phyloP scores from a whole-genome alignment of 73 alveolate genomes.

The Tetrahymena malaccensis region DNA sequence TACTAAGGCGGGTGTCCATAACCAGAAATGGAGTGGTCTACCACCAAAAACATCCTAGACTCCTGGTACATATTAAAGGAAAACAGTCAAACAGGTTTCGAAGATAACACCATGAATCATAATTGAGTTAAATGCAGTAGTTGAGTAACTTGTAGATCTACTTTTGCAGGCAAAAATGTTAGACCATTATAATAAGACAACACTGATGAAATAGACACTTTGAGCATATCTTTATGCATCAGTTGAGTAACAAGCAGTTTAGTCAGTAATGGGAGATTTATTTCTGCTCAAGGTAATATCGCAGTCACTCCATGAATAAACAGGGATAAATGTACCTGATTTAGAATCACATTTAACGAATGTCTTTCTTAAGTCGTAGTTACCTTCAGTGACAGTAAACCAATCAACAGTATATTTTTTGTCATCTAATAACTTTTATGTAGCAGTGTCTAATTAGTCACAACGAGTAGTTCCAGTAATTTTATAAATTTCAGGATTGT shows the following conservation, averaged over 20 bases:
- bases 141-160: neutral
- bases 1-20: conserved; percentile 62
- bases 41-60: conserved; percentile 35
- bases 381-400: neutral
- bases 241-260: conserved; percentile 25
- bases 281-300: neutral
- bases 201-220: conserved; percentile 34
- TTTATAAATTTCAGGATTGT: neutral
- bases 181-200: conserved; percentile 34
- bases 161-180: conserved; percentile 35
- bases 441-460: neutral
- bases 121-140: neutral
- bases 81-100: conserved; percentile 5
- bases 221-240: conserved; percentile 35
- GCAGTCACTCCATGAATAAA: neutral
- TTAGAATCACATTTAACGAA: neutral
- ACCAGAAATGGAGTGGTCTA: conserved; percentile 43
- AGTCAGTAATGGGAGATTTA: neutral
- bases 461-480: neutral
- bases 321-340: neutral
- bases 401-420: neutral
- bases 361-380: conserved; percentile 31
- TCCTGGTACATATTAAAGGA: conserved; percentile 36
- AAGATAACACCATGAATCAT: conserved; percentile 27
- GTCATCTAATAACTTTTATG: neutral